A percentile compares a stretch with the other conserved stretches of the same genome.
Conservation (phyloP, 2,329 filamentous ascomycete species). For the Fusarium sp. region DNA sequence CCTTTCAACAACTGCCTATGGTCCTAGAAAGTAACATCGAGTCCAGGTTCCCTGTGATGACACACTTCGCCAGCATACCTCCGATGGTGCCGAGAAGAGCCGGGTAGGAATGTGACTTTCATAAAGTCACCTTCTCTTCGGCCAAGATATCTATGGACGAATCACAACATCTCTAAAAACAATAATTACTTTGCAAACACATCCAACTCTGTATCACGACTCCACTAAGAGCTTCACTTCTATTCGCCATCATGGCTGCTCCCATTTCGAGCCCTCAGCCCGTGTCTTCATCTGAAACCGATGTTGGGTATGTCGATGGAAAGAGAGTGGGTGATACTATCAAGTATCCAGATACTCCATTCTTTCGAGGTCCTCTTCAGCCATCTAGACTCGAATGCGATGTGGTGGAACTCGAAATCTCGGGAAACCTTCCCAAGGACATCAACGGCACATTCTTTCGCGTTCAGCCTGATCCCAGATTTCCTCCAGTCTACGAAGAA, state of each 20-base stretch:
- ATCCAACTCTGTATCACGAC: not conserved
- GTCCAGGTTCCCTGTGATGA: not conserved
- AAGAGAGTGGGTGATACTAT: not conserved
- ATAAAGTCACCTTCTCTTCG: not conserved
- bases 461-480: constrained; percentile 19
- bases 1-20: not conserved
- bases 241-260: not conserved
- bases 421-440: not conserved
- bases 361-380: constrained; percentile 3
- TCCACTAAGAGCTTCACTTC: not conserved
- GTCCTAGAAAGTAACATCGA: not conserved
- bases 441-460: constrained; percentile 30
- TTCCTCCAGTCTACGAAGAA: constrained; percentile 16
- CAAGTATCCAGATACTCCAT: constrained; percentile 1
- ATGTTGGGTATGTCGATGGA: not conserved
- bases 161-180: not conserved
- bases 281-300: not conserved
- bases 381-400: constrained; percentile 9
- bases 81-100: not conserved
- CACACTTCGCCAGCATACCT: not conserved
- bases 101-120: not conserved
- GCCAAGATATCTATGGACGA: not conserved
- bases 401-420: constrained; percentile 2
- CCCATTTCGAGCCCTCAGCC: not conserved
- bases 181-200: not conserved